These are phyloP conservation scores for Bromus sterilis DNA, from an alignment of 176 grass and related monocot genomes.

Conservation along the genomic window DNA sequence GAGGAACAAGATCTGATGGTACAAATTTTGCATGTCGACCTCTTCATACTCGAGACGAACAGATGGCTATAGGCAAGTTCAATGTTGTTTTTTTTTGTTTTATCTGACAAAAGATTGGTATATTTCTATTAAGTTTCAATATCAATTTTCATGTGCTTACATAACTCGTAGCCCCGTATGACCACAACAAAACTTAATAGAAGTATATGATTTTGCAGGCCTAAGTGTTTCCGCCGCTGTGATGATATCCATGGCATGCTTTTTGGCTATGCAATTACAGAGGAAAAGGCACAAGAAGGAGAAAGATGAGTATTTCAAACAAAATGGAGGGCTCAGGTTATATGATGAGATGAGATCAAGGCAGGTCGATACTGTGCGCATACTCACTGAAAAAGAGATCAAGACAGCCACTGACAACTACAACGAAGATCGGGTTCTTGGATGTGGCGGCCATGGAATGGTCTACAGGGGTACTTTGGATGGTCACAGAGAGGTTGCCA, in stretches of 20 bases:
- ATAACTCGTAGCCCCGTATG: background rate
- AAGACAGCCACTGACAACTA: constrained; percentile 23
- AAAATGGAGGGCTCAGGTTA: constrained; percentile 33
- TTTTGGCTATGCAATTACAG: constrained; percentile 23
- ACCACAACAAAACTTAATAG: background rate
- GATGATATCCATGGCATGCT: background rate
- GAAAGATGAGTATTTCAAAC: constrained; percentile 30
- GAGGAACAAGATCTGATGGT: background rate
- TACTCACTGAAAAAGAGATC: constrained; percentile 8
- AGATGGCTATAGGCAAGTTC: constrained; percentile 12
- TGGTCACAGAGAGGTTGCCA: background rate
- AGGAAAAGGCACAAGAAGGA: constrained; percentile 12
- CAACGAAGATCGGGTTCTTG: constrained; percentile 13
- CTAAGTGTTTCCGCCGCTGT: background rate
- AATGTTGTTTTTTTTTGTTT: background rate
- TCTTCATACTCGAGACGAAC: background rate
- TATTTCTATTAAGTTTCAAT: background rate
- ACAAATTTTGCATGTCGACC: constrained; percentile 7
- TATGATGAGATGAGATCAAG: constrained; percentile 35
- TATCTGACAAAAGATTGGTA: background rate
- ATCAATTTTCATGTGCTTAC: background rate
- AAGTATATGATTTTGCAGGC: background rate
- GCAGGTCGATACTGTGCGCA: background rate
- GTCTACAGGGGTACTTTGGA: constrained; percentile 8
- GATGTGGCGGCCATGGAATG: constrained; percentile 27